phyloP scores from a whole-genome alignment of 305 asterid genomes.

The Fraxinus angustifolia region DNA sequence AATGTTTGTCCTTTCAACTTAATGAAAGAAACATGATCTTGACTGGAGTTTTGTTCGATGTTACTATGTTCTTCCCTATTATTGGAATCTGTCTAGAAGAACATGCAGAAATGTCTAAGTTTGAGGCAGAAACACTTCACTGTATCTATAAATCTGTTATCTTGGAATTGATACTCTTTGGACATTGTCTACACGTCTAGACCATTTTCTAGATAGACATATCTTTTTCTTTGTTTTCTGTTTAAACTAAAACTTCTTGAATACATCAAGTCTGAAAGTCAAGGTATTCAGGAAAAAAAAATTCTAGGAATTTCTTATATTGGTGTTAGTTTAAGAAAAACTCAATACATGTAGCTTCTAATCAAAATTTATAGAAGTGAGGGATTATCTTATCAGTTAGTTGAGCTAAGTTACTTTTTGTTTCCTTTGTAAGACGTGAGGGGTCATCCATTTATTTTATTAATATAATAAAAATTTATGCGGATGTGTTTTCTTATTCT shows the following conservation, averaged over 20 bases:
- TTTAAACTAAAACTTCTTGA: slow-evolving; percentile 3
- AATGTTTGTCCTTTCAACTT: not conserved
- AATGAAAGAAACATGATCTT: slow-evolving; percentile 1
- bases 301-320: not conserved
- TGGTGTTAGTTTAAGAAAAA: not conserved
- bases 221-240: not conserved
- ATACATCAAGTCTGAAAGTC: not conserved
- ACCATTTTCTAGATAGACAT: not conserved
- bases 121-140: not conserved
- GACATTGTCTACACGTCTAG: not conserved
- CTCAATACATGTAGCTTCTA: not conserved
- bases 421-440: not conserved
- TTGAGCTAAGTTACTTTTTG: not conserved
- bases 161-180: not conserved
- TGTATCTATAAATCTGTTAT: slow-evolving; percentile 7
- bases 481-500: not conserved
- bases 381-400: not conserved
- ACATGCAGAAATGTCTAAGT: not conserved
- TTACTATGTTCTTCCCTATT: slow-evolving; percentile 4
- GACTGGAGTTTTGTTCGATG: not conserved
- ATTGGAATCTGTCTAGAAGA: slow-evolving; percentile 9
- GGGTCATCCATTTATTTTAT: not conserved
- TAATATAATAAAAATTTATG: not conserved
- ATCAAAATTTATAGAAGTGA: not conserved
- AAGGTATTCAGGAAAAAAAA: not conserved